Conservation (phyloP, 345 rosid species). For the Atalantia buxifolia region DNA sequence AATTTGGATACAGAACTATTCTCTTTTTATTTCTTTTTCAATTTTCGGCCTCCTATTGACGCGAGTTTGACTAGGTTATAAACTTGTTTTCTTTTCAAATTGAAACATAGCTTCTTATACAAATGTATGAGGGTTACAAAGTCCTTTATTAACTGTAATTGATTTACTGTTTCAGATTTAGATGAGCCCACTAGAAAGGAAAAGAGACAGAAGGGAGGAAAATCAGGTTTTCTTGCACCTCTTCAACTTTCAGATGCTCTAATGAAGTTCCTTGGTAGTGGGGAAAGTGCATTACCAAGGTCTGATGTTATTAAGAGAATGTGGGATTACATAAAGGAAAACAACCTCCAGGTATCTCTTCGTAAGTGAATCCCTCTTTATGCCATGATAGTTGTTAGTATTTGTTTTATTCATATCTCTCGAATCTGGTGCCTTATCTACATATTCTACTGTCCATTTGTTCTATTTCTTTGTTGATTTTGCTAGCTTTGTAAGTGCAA, state of each 20-base stretch:
- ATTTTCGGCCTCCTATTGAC: not conserved
- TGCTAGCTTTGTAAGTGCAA: not conserved
- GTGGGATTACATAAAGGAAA: conserved; percentile 48
- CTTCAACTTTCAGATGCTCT: conserved; percentile 52
- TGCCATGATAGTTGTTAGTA: not conserved
- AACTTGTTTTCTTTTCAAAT: not conserved
- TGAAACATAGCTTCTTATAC: not conserved
- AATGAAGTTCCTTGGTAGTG: conserved; percentile 48
- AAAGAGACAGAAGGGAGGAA: conserved; percentile 48
- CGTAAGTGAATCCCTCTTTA: not conserved
- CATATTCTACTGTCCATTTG: not conserved
- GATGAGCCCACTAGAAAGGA: conserved; percentile 44
- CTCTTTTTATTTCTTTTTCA: not conserved
- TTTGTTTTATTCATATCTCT: not conserved
- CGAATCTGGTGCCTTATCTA: not conserved
- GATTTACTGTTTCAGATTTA: conserved; percentile 21
- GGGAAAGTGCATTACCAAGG: conserved; percentile 43
- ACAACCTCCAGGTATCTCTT: conserved; percentile 42
- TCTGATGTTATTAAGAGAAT: conserved; percentile 45
- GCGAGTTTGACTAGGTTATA: not conserved
- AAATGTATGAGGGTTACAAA: not conserved
- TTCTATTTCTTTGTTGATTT: not conserved
- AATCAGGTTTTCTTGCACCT: conserved; percentile 49
- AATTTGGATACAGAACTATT: conserved; percentile 3
- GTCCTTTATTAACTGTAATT: not conserved